Evolutionary conservation across 148 eudicot species (phyloP).

Genomic region (Chenopodium album): DNA sequence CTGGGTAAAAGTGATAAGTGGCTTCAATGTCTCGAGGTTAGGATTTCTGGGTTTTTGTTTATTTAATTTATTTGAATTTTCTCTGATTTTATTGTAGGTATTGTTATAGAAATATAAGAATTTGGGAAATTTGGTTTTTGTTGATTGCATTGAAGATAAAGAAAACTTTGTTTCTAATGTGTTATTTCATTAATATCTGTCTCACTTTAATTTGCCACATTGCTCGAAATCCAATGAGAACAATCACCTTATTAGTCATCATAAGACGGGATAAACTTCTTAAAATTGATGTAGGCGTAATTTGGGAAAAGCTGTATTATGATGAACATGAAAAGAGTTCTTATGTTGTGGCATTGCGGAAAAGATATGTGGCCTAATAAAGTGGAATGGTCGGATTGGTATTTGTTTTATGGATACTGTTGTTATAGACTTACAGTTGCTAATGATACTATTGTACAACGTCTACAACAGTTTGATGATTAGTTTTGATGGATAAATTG

Average conservation of each 20-base stretch:
- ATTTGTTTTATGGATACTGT: neutral
- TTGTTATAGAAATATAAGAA: neutral
- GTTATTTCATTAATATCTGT: too few relatives aligned
- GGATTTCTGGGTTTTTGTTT: slow-evolving; percentile 11
- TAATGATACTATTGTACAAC: neutral
- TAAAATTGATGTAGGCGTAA: too few relatives aligned
- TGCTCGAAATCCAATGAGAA: too few relatives aligned
- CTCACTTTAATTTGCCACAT: too few relatives aligned
- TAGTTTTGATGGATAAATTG: neutral
- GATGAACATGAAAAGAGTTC: too few relatives aligned
- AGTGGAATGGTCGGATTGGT: neutral
- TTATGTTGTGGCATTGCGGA: too few relatives aligned
- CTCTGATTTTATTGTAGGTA: neutral
- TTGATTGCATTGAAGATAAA: neutral
- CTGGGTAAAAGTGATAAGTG: slow-evolving; percentile 75
- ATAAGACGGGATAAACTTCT: too few relatives aligned
- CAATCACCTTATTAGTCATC: too few relatives aligned
- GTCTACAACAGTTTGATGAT: neutral
- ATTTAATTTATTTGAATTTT: neutral
- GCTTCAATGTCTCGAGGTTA: slow-evolving; percentile 97
- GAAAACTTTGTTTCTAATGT: neutral
- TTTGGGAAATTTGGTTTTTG: neutral
- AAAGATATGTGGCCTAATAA: too few relatives aligned
- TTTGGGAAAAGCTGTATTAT: too few relatives aligned
- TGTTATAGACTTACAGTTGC: neutral